Base-by-base conservation (phyloP, 1,284 basidiomycete genomes). In the Puccinia horiana region DNA sequence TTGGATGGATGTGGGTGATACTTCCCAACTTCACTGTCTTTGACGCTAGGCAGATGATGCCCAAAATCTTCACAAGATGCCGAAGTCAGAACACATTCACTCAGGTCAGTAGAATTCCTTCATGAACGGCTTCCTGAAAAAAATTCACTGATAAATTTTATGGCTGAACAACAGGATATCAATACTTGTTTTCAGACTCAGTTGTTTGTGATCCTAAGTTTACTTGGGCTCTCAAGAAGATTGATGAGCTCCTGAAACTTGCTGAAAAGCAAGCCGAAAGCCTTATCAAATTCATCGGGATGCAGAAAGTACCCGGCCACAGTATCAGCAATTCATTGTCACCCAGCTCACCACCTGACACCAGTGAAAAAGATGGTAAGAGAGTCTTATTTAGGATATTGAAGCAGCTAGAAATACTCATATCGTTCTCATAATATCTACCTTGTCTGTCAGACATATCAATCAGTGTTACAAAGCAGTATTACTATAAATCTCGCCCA, bases 1-100 rank as follows among this genome's bases (percentile, higher is more conserved):
- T 8, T 16, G 16, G 42, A 6, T 44, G 42, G 42, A 44, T 16
- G 61, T n/a, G 65, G 16, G 29, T 35, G 32, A 69, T 69, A 26
- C 32, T 69, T n/a, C 70, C 70, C 29, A 73, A 73, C 18, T 23
- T 73, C 11, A 47, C 49, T 20, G 49, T 52, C 18, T 47, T 73
- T 52, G 29, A 47, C 42, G 49, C 29, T 8, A 44, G 42, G 16
- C 47, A 47, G 1, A 73, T 73, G 70, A 5, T 32, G 18, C 26
- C 26, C 29, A 73, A 52, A 20, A 29, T 73, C n/a, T n/a, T n/a
- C n/a, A n/a, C 6, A 73, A 47, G 70, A 73, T 73, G 70, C 70
- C 70, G 3, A 63, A 63, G 35, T 73, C 42, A 1, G 44, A 73
- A 49, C 70, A 73, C 42, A 47, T 73, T 47, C 70, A 73, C 16